These are phyloP conservation scores for Akanthomyces lecanii DNA, from an alignment of 2,329 filamentous ascomycete genomes.

Conservation along the genomic window DNA sequence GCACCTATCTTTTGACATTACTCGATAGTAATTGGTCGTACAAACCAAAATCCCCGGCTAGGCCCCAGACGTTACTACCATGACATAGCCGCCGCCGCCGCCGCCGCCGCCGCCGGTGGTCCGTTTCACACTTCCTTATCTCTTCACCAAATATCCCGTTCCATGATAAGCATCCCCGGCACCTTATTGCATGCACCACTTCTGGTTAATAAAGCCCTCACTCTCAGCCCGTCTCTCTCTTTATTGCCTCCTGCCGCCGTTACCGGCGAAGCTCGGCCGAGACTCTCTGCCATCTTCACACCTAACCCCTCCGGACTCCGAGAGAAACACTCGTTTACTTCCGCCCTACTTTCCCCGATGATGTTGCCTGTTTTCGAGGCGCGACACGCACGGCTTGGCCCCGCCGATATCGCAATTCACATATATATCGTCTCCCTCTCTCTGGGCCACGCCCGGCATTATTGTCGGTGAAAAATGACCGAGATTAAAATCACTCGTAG, in stretches of 20 bases:
- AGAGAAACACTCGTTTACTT: not conserved
- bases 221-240: not conserved
- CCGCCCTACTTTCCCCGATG: constrained; percentile 10
- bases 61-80: not conserved
- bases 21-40: not conserved
- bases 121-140: constrained; percentile 8
- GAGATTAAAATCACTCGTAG: constrained; percentile 3
- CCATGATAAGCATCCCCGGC: not conserved
- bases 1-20: not conserved
- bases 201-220: not conserved
- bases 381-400: not conserved
- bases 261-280: constrained; percentile 1
- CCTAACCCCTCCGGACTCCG: constrained; percentile 10
- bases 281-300: not conserved
- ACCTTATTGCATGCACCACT: no score
- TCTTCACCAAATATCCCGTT: not conserved
- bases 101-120: not conserved
- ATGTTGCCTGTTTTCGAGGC: no score
- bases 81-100: constrained; percentile 2
- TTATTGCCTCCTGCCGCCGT: not conserved
- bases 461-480: not conserved
- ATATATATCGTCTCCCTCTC: not conserved
- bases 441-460: not conserved
- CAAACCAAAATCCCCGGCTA: not conserved
- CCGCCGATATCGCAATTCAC: constrained; percentile 8